Percentiles rank a stretch among this genome's conserved stretches.
These are phyloP conservation scores for Didymella exigua DNA, from an alignment of 2,329 filamentous ascomycete species.

Conservation along the genomic window DNA sequence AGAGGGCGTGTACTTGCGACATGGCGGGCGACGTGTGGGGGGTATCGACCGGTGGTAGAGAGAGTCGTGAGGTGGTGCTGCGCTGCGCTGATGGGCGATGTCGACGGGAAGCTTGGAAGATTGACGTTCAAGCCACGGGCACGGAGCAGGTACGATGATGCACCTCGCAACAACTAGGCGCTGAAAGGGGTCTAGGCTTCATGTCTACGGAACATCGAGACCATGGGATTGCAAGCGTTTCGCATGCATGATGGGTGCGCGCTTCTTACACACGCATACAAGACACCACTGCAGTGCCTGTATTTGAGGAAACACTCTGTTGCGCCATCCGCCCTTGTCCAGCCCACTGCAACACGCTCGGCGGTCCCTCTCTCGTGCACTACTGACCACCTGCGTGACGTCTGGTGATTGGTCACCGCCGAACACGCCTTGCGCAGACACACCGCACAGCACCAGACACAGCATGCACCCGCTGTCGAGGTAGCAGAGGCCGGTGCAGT, in stretches of 20 bases:
- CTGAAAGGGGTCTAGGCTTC: slow-evolving; percentile 16
- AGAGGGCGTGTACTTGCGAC: slow-evolving; percentile 93
- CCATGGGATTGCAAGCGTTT: slow-evolving; percentile 14
- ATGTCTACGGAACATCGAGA: slow-evolving; percentile 9
- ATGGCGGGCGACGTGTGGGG: slow-evolving; percentile 62
- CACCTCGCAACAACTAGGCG: slow-evolving; percentile 2
- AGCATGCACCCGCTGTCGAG: slow-evolving; percentile 39
- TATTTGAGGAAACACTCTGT: background rate
- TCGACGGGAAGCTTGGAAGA: slow-evolving; percentile 34
- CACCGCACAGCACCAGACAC: slow-evolving; percentile 9
- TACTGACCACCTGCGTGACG: slow-evolving; percentile 36
- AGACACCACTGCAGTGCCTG: background rate
- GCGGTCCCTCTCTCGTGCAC: slow-evolving; percentile 39
- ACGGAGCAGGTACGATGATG: slow-evolving; percentile 27
- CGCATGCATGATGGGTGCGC: slow-evolving; percentile 2
- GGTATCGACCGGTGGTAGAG: slow-evolving; percentile 7
- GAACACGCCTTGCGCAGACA: slow-evolving; percentile 13
- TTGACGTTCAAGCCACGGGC: slow-evolving; percentile 33
- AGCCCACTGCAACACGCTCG: slow-evolving; percentile 24
- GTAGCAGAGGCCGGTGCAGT: slow-evolving; percentile 38
- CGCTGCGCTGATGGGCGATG: slow-evolving; percentile 15
- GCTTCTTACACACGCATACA: slow-evolving; percentile 4
- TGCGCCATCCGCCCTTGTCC: background rate
- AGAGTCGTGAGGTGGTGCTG: slow-evolving; percentile 20
- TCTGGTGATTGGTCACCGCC: slow-evolving; percentile 22